These are phyloP conservation scores for Acanthamoeba lenticulata DNA, from an alignment of 208 protist species.

Conservation along the genomic window DNA sequence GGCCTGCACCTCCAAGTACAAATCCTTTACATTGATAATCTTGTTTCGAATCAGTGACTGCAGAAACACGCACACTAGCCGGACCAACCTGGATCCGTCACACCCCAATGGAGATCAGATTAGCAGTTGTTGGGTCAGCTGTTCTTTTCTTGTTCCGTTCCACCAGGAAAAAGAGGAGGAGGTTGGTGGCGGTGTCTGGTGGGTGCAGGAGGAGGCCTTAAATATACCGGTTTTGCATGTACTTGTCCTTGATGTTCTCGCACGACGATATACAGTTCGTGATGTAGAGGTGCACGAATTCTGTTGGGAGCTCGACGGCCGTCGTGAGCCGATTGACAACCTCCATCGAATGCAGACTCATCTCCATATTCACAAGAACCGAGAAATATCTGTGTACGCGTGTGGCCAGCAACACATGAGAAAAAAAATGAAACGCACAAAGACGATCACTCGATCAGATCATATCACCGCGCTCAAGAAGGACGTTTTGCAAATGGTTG, in stretches of 20 bases:
- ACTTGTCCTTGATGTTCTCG: conserved; percentile 86
- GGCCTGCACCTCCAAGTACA: conserved; percentile 84
- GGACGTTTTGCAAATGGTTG: too few species aligned
- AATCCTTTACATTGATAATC: conserved; percentile 86
- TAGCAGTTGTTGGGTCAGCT: too few species aligned
- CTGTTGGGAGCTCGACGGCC: conserved; percentile 85
- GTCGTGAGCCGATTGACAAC: conserved; percentile 89
- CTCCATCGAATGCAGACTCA: conserved; percentile 90
- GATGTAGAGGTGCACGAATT: conserved; percentile 92
- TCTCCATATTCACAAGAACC: conserved; percentile 88
- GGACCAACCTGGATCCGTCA: conserved; percentile 42
- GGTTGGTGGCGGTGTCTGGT: background rate
- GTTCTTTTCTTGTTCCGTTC: too few species aligned
- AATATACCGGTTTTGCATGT: conserved; percentile 86
- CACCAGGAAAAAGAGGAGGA: background rate
- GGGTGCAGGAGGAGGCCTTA: background rate
- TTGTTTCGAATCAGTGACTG: conserved; percentile 91
- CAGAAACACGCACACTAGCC: conserved; percentile 90
- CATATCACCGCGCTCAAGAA: background rate
- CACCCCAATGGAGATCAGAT: background rate
- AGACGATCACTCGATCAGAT: background rate
- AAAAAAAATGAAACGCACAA: too few species aligned
- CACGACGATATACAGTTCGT: conserved; percentile 89
- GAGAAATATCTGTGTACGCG: conserved; percentile 79
- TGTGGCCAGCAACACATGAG: too few species aligned